These are phyloP conservation scores for Nannizziopsis barbatae DNA, from an alignment of 2,329 filamentous ascomycete species.

Conservation along the genomic window DNA sequence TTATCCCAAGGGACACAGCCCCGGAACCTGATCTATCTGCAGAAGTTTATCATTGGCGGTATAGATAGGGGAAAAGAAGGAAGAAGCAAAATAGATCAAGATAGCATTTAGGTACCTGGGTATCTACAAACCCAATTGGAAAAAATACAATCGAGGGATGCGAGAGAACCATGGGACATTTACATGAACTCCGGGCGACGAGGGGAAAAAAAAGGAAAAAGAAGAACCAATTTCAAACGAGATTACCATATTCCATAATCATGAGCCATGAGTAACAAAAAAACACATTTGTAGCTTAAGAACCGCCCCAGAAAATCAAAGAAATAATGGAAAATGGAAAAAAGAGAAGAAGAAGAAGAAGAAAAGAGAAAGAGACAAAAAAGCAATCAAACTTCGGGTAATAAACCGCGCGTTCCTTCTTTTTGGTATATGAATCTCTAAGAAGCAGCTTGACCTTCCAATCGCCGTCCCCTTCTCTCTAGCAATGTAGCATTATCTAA, in stretches of 20 bases:
- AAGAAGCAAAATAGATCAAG: not conserved
- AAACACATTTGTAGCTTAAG: not conserved
- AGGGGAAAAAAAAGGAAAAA: not conserved
- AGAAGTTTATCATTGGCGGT: too few relatives aligned
- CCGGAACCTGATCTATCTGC: too few relatives aligned
- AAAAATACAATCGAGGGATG: not conserved
- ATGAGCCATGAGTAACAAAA: not conserved
- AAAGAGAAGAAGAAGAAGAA: not conserved
- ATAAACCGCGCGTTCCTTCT: not conserved
- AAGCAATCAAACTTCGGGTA: not conserved
- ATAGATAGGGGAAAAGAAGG: not conserved
- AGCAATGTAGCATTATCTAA: slow-evolving; percentile 83
- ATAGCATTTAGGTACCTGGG: not conserved
- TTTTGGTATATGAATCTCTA: not conserved
- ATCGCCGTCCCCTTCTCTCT: slow-evolving; percentile 48
- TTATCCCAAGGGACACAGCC: too few relatives aligned
- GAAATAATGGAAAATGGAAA: not conserved
- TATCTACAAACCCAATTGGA: slow-evolving; percentile 4
- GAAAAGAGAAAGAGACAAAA: not conserved
- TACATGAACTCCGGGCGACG: not conserved
- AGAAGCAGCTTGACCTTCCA: slow-evolving; percentile 11
- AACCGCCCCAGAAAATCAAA: not conserved
- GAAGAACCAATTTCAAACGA: too few relatives aligned
- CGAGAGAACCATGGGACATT: not conserved
- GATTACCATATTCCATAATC: too few relatives aligned